Evolutionary conservation across 371 early-diverging fungal genomes (phyloP).

Genomic region (Mortierella polycephala): DNA sequence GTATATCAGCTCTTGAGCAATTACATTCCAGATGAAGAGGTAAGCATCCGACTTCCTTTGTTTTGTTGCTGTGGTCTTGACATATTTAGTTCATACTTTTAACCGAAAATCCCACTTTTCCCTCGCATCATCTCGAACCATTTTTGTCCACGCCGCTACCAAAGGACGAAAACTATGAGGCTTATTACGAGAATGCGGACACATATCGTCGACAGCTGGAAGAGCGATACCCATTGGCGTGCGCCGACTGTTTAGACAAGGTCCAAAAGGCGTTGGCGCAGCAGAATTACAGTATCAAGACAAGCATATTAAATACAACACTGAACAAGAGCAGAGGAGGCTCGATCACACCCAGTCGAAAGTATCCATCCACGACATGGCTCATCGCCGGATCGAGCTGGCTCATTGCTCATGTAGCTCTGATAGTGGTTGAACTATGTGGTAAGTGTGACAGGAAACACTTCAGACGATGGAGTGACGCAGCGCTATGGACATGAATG

Average conservation of each 20-base stretch:
- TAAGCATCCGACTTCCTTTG: conserved; percentile 3
- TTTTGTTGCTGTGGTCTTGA: too few relatives aligned
- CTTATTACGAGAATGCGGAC: conserved; percentile 36
- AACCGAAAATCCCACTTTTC: neutral
- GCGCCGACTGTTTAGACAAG: conserved; percentile 32
- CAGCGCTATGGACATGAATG: neutral
- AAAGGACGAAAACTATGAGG: conserved; percentile 43
- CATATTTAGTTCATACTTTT: neutral
- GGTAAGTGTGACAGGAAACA: conserved; percentile 8
- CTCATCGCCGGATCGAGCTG: conserved; percentile 25
- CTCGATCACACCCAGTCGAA: conserved; percentile 25
- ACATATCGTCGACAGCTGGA: conserved; percentile 35
- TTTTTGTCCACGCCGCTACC: neutral
- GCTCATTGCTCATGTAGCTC: conserved; percentile 11
- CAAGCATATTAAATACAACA: conserved; percentile 30
- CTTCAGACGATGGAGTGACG: too few relatives aligned
- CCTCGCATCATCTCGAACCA: neutral
- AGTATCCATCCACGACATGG: conserved; percentile 26
- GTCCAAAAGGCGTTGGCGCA: conserved; percentile 27
- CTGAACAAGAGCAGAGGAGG: conserved; percentile 42
- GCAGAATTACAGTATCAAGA: conserved; percentile 37
- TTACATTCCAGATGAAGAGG: conserved; percentile 53
- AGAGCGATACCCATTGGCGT: conserved; percentile 48
- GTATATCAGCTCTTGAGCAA: conserved; percentile 50
- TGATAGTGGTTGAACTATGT: conserved; percentile 7